These are phyloP conservation scores for Blastomyces silverae DNA, from an alignment of 2,329 filamentous ascomycete genomes.

Conservation along the genomic window DNA sequence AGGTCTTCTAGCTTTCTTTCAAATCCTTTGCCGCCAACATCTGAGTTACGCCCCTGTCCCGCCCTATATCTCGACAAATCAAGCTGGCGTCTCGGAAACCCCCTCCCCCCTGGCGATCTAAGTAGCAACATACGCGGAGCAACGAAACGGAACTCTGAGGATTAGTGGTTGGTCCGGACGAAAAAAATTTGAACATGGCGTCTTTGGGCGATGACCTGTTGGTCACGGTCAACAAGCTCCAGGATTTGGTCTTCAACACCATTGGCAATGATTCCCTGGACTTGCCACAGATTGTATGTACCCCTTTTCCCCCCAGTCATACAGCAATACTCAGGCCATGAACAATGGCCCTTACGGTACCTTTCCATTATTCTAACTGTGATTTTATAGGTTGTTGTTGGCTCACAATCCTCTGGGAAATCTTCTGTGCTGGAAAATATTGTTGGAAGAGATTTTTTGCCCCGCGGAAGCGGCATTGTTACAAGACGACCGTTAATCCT, in stretches of 20 bases:
- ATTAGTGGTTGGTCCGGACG: neutral
- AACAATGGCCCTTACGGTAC: slow-evolving; percentile 5
- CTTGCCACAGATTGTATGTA: slow-evolving; percentile 88
- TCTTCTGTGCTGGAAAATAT: slow-evolving; percentile 99
- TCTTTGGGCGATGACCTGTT: slow-evolving; percentile 93
- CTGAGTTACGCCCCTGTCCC: neutral
- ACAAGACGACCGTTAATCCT: slow-evolving; percentile 90
- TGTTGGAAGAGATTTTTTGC: slow-evolving; percentile 93
- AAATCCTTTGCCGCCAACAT: neutral
- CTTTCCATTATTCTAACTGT: slow-evolving; percentile 12
- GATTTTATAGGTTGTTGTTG: slow-evolving; percentile 74
- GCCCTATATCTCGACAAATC: neutral
- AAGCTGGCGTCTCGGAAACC: neutral
- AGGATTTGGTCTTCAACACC: slow-evolving; percentile 98
- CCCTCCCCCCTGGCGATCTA: slow-evolving; percentile 2
- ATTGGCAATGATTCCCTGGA: slow-evolving; percentile 98
- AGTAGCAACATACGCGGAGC: slow-evolving; percentile 24
- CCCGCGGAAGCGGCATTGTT: slow-evolving; percentile 92
- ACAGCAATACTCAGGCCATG: neutral
- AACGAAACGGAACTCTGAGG: slow-evolving; percentile 18
- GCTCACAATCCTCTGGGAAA: slow-evolving; percentile 96
- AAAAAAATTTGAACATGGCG: slow-evolving; percentile 57
- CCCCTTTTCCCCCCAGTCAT: neutral
- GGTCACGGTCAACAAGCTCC: slow-evolving; percentile 92
- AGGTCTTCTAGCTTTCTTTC: neutral